Base-by-base conservation (phyloP, 1,139 yeast species). In the Meyerozyma elateridarum region DNA sequence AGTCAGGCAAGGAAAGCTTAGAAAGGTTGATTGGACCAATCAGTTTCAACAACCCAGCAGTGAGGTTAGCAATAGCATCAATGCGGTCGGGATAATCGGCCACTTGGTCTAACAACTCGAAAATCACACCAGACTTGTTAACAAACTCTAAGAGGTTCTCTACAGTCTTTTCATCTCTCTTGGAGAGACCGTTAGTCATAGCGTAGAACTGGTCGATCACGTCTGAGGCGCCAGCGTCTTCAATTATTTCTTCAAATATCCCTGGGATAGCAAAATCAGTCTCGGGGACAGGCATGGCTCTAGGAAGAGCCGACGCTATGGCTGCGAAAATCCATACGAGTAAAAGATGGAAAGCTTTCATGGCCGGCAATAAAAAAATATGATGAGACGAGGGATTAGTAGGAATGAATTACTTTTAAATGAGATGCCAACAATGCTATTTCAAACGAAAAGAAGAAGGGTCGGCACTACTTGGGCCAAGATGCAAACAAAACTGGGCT, bases 111-210 rank as follows among this genome's bases (percentile, higher is more conserved):
- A 68, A 54, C 14, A 56, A 49, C 8, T 49, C 46, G 51, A 63
- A 62, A 26, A 68, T 46, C 11, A 68, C 40, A 9, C 69, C 71
- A 1, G 72, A 55, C 20, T 40, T 42, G 42, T 67, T 66, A 22
- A 66, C 49, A n/a, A 50, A 32, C 12, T 41, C 32, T 16, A 65
- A 40, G 14, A 61, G 38, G 8, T 48, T 32, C 20, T 49, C 56
- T 30, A 59, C 45, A 8, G 51, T 43, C 7, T 44, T 41, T 37
- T 49, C 48, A 22, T 48, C 52, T 38, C 54, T 40, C 27, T 48
- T 46, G 15, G 25, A 18, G 6, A 33, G 21, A 7, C n/a, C 29
- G 3, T 29, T 24, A 8, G 29, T 13, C 17, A 31, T 20, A 11
- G 20, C 28, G 18, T 29, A 15, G 9, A 32, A 8, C 19, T 31